Conservation (phyloP, 2,329 filamentous ascomycete genomes). For the Neurospora sp. region DNA sequence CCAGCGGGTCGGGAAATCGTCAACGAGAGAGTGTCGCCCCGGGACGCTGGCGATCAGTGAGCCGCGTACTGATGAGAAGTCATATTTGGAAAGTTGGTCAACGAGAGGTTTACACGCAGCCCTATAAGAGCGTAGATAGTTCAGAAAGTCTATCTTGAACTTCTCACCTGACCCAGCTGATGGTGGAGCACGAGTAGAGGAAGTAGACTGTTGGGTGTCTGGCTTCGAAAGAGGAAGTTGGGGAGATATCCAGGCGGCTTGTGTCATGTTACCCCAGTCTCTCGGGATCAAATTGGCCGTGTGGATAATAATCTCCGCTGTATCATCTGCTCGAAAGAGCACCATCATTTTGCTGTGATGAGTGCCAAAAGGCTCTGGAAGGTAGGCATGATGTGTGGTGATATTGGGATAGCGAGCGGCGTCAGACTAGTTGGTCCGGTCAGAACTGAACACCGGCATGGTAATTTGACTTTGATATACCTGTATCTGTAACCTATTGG, state of each 20-base stretch:
- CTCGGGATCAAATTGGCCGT: constrained; percentile 85
- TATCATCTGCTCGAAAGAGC: constrained; percentile 67
- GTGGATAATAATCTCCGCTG: constrained; percentile 71
- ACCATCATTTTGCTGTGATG: constrained; percentile 85
- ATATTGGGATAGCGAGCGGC: constrained; percentile 57
- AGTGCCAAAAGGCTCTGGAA: constrained; percentile 78
- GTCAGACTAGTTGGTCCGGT: constrained; percentile 6
- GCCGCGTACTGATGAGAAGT: constrained; percentile 61
- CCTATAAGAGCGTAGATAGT: constrained; percentile 62
- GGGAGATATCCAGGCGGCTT: constrained; percentile 73
- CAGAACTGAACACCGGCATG: neutral
- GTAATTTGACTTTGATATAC: constrained; percentile 28
- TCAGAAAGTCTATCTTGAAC: constrained; percentile 68
- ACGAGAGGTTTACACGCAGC: constrained; percentile 45
- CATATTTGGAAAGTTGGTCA: constrained; percentile 47
- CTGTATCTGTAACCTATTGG: constrained; percentile 45
- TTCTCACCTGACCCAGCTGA: constrained; percentile 50
- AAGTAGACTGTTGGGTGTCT: neutral
- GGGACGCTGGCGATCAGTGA: constrained; percentile 73
- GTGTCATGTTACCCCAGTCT: constrained; percentile 84
- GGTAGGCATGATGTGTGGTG: constrained; percentile 60
- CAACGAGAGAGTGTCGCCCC: constrained; percentile 46
- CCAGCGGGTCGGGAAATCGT: constrained; percentile 49
- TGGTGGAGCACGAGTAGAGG: neutral
- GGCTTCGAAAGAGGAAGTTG: constrained; percentile 44